phyloP scores from a whole-genome alignment of 1,139 yeast species.

The Blastobotrys arbuscula region DNA sequence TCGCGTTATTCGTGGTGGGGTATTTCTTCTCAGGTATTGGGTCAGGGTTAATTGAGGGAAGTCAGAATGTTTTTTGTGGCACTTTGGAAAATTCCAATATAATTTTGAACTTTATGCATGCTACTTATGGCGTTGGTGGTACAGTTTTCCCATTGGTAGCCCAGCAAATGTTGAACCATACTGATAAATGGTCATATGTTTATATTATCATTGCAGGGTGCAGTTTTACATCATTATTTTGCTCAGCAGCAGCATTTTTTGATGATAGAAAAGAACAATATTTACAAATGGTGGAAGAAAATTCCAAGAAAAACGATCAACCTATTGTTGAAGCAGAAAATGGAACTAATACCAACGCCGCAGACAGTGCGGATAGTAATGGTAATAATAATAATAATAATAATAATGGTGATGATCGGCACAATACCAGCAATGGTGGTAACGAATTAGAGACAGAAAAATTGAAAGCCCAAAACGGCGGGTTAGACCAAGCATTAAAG shows the following conservation, averaged over 20 bases:
- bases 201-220: constrained; percentile 45
- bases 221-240: constrained; percentile 29
- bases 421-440: too few species aligned
- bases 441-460: background rate
- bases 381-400: background rate
- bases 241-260: constrained; percentile 18
- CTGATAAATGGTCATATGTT: constrained; percentile 46
- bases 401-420: background rate
- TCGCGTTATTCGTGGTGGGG: constrained; percentile 42
- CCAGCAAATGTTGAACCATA: constrained; percentile 45
- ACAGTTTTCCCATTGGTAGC: constrained; percentile 52
- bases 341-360: background rate
- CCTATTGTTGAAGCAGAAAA: background rate
- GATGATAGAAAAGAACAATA: background rate
- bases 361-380: background rate
- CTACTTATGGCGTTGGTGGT: constrained; percentile 59
- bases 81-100: constrained; percentile 44
- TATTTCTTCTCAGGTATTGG: constrained; percentile 59
- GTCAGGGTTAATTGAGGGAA: constrained; percentile 49
- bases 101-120: constrained; percentile 51
- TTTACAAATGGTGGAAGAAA: background rate
- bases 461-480: background rate
- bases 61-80: constrained; percentile 52
- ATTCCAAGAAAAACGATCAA: background rate
- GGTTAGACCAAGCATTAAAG: constrained; percentile 1